These are phyloP conservation scores for Peniophora sp. DNA, from an alignment of 1,284 basidiomycete species.

Conservation along the genomic window DNA sequence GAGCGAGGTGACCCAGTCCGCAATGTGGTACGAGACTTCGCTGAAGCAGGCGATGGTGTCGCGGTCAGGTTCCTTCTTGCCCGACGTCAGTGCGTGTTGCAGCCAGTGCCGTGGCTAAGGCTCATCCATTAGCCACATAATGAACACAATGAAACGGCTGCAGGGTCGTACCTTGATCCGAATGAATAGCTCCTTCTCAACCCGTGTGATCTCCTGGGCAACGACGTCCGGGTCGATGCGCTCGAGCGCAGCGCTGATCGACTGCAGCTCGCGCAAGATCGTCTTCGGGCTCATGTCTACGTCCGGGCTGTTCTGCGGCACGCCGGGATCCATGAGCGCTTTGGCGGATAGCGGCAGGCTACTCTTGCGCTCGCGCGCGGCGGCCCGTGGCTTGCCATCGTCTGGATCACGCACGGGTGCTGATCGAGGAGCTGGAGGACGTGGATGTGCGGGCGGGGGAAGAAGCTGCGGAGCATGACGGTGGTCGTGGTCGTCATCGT, in stretches of 20 bases:
- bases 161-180: conserved; percentile 51
- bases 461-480: neutral
- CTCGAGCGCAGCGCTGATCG: conserved; percentile 46
- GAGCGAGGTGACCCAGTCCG: conserved; percentile 72
- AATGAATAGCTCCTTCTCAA: conserved; percentile 56
- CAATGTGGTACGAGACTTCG: conserved; percentile 65
- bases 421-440: neutral
- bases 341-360: conserved; percentile 49
- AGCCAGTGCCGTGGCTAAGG: conserved; percentile 74
- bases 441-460: neutral
- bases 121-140: neutral
- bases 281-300: conserved; percentile 33
- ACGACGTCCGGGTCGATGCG: conserved; percentile 51
- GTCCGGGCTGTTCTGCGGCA: neutral
- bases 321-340: conserved; percentile 21
- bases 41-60: conserved; percentile 67
- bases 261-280: conserved; percentile 55
- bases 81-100: conserved; percentile 59
- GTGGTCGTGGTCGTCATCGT: neutral
- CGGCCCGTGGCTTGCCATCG: neutral
- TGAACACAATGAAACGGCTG: neutral
- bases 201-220: conserved; percentile 71
- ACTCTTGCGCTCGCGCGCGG: conserved; percentile 48
- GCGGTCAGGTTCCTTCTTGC: conserved; percentile 51
- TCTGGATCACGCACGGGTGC: neutral